Evolutionary conservation across 805 yeast species (phyloP).

Genomic region (Teunomyces kruisii): DNA sequence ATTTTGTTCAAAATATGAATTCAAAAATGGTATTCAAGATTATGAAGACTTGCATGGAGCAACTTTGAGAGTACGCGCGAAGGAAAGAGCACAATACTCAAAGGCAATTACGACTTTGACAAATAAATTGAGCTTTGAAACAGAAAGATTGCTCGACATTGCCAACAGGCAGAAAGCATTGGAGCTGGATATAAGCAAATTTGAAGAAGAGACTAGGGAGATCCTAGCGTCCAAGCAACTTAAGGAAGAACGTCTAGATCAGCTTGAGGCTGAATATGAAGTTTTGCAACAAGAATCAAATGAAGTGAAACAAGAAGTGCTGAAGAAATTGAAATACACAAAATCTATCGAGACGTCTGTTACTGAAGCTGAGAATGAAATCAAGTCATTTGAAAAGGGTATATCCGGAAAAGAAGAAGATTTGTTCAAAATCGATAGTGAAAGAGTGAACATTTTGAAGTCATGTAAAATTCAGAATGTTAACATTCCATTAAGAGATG

Average conservation of each 20-base stretch:
- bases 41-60: constrained; percentile 72
- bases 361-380: constrained; percentile 37
- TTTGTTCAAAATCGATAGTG: constrained; percentile 52
- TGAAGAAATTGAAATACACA: constrained; percentile 24
- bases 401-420: constrained; percentile 49
- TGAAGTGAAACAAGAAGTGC: background rate
- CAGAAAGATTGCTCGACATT: constrained; percentile 56
- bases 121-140: constrained; percentile 64
- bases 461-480: constrained; percentile 75
- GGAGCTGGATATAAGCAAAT: constrained; percentile 33
- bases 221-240: constrained; percentile 34
- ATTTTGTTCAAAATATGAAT: constrained; percentile 57
- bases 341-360: constrained; percentile 32
- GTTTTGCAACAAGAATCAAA: constrained; percentile 11
- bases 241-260: constrained; percentile 21
- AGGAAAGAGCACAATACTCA: constrained; percentile 59
- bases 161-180: constrained; percentile 45
- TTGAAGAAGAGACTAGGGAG: constrained; percentile 31
- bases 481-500: constrained; percentile 59
- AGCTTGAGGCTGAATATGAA: constrained; percentile 28
- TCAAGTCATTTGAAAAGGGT: constrained; percentile 29
- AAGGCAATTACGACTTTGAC: constrained; percentile 61
- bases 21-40: constrained; percentile 54
- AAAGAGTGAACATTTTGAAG: constrained; percentile 58
- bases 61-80: constrained; percentile 51